Percentiles rank a stretch among this genome's conserved stretches.
Evolutionary conservation across 1,284 basidiomycete genomes (phyloP).

Genomic region (Moesziomyces sp.): DNA sequence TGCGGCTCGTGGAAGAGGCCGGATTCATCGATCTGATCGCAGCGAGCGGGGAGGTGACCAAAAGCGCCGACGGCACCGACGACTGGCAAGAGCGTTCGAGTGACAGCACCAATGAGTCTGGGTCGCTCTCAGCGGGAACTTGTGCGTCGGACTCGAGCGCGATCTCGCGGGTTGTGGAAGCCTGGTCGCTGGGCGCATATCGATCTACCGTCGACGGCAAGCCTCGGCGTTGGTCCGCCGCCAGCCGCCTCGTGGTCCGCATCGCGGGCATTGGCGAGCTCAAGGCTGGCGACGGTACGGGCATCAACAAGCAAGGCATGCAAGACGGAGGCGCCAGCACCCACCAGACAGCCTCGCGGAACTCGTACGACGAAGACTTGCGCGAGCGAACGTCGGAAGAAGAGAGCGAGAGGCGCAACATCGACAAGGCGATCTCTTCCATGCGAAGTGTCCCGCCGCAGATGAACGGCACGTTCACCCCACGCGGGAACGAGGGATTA

Average conservation of each 20-base stretch:
- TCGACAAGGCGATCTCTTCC: not conserved
- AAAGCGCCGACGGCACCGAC: not conserved
- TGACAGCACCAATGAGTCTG: conserved; percentile 6
- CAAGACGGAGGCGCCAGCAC: not conserved
- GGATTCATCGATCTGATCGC: conserved; percentile 7
- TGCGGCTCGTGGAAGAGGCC: conserved; percentile 2
- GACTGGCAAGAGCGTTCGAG: conserved; percentile 8
- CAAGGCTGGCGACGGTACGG: not conserved
- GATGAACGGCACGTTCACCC: not conserved
- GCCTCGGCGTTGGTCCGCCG: conserved; percentile 5
- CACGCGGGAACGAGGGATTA: not conserved
- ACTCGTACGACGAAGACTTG: not conserved
- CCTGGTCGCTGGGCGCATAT: conserved; percentile 15
- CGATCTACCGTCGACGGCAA: conserved; percentile 5
- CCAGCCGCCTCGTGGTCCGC: not conserved
- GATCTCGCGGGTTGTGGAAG: conserved; percentile 6
- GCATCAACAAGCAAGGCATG: not conserved
- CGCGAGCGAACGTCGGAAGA: not conserved
- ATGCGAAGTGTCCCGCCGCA: not conserved
- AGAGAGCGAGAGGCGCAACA: not conserved
- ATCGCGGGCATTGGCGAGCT: conserved; percentile 11
- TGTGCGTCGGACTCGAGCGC: conserved; percentile 2
- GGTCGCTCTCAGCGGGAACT: not conserved
- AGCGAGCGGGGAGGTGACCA: not conserved
- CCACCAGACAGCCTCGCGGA: not conserved